Evolutionary conservation across 2,329 filamentous ascomycete species (phyloP), one percentile per base, ranked within the genome.

Genomic region (Colletotrichum abscissum): DNA sequence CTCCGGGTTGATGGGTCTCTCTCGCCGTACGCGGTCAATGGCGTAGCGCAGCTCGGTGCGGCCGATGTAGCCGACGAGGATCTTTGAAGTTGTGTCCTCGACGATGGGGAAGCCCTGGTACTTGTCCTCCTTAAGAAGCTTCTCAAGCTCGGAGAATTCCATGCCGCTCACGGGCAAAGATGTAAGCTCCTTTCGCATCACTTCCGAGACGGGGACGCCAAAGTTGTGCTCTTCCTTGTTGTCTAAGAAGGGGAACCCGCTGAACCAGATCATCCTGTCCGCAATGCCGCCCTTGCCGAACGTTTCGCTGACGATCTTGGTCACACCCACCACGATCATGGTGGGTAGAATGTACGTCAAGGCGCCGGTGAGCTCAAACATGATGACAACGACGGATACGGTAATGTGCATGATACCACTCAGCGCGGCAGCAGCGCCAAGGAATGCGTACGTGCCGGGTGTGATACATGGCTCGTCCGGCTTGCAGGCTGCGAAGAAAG

Each of bases 371-470:
- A 99, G 89, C 83, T 99, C 97, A 79, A 98, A 98, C 97, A 99
- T 98, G 82, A 99, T 99, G 79, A 99, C 97, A 2, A 98, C 96
- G 11, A 99, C 95, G 0, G 95, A 97, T 19, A 99, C 92, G 0
- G 96, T 98, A 75, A 99, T 94, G 82, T 98, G 97, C 96, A 98
- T 99, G 79, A 98, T 98, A 11, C 97, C 97, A 81, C 94, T 96
- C 28, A 99, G 87, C 0, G 97, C 94, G 2, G 97, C 96, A 0
- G 92, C 97, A 5, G 97, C 97, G 55, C 97, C 97, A 0, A 99
- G 88, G 77, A 99, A 97, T 7, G 97, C 97, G 80, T 99, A 99
- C 1, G 97, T 98, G 11, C 97, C 97, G 0, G 97, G 97, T 0
- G 97, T 99, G 78, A 99, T 98, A 81, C 97, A 99, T 1, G 96